Evolutionary conservation across 768 basidiomycete species (phyloP), one percentile per base, ranked within the genome.

Genomic region (Hortiboletus campestris): DNA sequence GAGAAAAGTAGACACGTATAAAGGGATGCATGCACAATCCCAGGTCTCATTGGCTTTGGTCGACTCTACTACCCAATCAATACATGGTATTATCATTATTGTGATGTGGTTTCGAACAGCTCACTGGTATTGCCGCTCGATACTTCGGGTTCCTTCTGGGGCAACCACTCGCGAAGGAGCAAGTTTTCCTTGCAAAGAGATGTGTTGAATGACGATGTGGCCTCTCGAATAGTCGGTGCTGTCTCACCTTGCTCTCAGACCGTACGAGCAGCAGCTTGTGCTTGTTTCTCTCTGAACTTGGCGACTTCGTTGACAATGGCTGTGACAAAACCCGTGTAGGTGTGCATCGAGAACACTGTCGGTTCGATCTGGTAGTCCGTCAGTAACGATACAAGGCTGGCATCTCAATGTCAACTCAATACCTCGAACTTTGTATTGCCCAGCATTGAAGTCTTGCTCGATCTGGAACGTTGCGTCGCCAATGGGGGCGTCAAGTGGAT

Each of bases 371-470:
- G 43, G 11, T 25, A 29, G 22, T 38, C 32, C 19, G 32, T 53
- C 61, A 56, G 65, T 25, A n/a, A 47, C 40, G 44, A 60, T 10
- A 16, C 25, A 25, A 19, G 19, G 19, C 13, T n/a, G 13, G 6
- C 3, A 7, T 20, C 19, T 38, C 14, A 34, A 6, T 2, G 6
- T 41, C 14, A 9, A 28, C 16, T 19, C 12, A 0, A 28, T 43
- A 80, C 82, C 74, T 82, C 73, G 63, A 84, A 83, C 35, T 60
- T 53, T n/a, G 61, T 84, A 82, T 49, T 70, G 74, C 25, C 84
- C 84, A 0, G 79, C 74, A 59, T 84, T 78, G 52, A 84, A 85
- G 34, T 71, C 67, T 20, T 65, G 75, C 61, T 82, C 81, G 7
- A 81, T 56, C 84, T 84, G 36, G 22, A 49, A 40, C 35, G 2